These are phyloP conservation scores for Stephanodiscus minutulus DNA, from an alignment of 108 stramenopile genomes.

Conservation along the genomic window DNA sequence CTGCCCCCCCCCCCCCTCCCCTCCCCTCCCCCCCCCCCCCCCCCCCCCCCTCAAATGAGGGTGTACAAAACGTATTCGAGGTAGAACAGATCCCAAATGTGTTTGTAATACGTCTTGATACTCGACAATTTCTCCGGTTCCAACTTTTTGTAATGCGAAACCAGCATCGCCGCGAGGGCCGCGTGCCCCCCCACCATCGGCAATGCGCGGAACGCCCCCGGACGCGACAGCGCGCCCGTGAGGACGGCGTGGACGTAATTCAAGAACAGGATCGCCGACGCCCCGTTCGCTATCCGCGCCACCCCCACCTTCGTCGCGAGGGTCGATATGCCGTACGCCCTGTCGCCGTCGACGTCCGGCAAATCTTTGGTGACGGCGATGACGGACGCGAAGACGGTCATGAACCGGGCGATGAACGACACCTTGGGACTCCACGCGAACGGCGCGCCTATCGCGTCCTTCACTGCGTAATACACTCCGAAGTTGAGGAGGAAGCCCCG, in stretches of 20 bases:
- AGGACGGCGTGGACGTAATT: constrained; percentile 92
- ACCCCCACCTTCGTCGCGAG: constrained; percentile 91
- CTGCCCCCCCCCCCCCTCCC: not conserved
- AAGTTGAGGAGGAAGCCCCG: constrained; percentile 97
- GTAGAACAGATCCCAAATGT: constrained; percentile 98
- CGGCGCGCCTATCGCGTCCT: constrained; percentile 88
- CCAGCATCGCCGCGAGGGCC: constrained; percentile 62
- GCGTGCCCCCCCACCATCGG: constrained; percentile 95
- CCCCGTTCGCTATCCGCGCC: constrained; percentile 80
- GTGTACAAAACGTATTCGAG: constrained; percentile 93
- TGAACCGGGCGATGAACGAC: constrained; percentile 92
- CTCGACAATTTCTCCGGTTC: constrained; percentile 79
- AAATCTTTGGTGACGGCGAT: constrained; percentile 97
- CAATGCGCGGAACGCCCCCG: constrained; percentile 71
- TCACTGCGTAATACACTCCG: constrained; percentile 96
- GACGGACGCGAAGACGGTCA: constrained; percentile 92
- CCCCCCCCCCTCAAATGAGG: constrained; percentile 90
- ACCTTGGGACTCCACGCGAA: constrained; percentile 95
- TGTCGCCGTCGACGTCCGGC: constrained; percentile 95
- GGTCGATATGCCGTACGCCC: constrained; percentile 86
- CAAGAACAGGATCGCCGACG: constrained; percentile 68
- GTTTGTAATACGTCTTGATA: constrained; percentile 93
- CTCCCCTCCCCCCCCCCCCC: not conserved
- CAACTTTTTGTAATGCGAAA: constrained; percentile 61
- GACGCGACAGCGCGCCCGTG: constrained; percentile 60